Conservation (phyloP, 2,329 filamentous ascomycete species). For the Pseudogymnoascus sp. region DNA sequence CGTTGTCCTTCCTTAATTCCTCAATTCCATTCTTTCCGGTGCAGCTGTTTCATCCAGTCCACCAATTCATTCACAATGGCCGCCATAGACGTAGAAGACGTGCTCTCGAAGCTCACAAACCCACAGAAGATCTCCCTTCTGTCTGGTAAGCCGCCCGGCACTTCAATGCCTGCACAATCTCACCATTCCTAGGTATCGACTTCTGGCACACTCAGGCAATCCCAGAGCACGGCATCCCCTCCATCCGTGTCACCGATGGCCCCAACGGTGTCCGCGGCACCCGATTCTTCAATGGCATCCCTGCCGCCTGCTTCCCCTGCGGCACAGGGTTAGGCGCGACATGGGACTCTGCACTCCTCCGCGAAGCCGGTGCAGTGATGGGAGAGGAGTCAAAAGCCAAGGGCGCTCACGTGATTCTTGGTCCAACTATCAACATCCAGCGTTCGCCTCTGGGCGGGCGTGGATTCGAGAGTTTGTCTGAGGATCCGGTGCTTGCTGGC, state of each 20-base stretch:
- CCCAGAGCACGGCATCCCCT: conserved; percentile 51
- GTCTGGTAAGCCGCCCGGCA: conserved; percentile 32
- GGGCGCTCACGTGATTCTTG: conserved; percentile 49
- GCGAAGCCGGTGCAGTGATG: conserved; percentile 42
- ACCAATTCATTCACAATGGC: conserved; percentile 31
- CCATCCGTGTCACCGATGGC: conserved; percentile 57
- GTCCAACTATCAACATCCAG: conserved; percentile 56
- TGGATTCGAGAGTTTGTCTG: conserved; percentile 50
- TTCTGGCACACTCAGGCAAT: conserved; percentile 62
- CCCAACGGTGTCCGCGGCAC: conserved; percentile 62
- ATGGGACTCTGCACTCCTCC: conserved; percentile 45
- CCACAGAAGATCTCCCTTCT: conserved; percentile 46
- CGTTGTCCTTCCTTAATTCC: neutral
- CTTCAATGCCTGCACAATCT: neutral
- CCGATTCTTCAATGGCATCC: conserved; percentile 57
- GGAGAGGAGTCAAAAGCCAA: conserved; percentile 46
- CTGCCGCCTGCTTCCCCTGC: conserved; percentile 53
- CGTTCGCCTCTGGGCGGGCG: conserved; percentile 50
- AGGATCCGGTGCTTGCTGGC: conserved; percentile 50
- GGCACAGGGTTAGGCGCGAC: conserved; percentile 49
- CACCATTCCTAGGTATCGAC: conserved; percentile 42
- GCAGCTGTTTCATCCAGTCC: neutral
- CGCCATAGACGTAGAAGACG: conserved; percentile 44
- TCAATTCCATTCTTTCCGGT: neutral
- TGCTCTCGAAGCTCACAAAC: conserved; percentile 44